These are phyloP conservation scores for Cystobasidium onofrii DNA, from an alignment of 768 basidiomycete species.

Conservation along the genomic window DNA sequence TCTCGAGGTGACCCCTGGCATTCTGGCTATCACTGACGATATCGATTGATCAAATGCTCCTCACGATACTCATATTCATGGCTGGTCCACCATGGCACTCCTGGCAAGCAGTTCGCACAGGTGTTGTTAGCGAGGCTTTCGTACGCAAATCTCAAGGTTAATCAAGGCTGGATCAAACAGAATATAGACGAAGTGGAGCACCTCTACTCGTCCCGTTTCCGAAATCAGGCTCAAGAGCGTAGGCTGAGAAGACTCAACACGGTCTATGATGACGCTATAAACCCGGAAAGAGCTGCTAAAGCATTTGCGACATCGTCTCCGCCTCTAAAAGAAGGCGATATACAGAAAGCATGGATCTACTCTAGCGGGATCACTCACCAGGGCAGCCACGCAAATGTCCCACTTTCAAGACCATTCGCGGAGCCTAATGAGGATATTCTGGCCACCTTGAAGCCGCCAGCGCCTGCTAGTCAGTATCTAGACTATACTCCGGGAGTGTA, in stretches of 20 bases:
- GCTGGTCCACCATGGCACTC: not conserved
- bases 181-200: slow-evolving; percentile 23
- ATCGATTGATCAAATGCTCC: no score
- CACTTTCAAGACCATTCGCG: not conserved
- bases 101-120: slow-evolving; percentile 5
- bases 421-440: not conserved
- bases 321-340: not conserved
- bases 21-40: no score
- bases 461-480: not conserved
- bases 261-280: not conserved
- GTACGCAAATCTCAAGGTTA: slow-evolving; percentile 16
- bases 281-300: not conserved
- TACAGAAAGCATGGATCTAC: no score
- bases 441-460: not conserved
- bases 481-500: not conserved
- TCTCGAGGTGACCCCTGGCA: no score
- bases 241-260: not conserved
- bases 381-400: not conserved
- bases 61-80: no score
- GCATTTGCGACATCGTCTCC: not conserved
- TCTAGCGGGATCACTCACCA: not conserved
- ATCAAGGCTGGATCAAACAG: slow-evolving; percentile 14
- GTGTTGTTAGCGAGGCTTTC: slow-evolving; percentile 16
- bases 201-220: slow-evolving; percentile 11
- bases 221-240: not conserved